Conservation (phyloP, 176 grass and related monocot species). For the Triticum aestivum region IWGSC_CS_RefSeq_v2.1 NC_057807.1:657817992-657818491, state of each 20-base stretch:
- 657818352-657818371: slow-evolving; percentile 13
- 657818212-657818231: background rate
- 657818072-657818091: background rate
- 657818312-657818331: slow-evolving; percentile 4
- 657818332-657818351: background rate
- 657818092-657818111: background rate
- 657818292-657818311: background rate
- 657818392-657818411: background rate
- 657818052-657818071: background rate
- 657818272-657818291: slow-evolving; percentile 29
- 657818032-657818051: background rate
- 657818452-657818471: background rate
- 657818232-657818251: background rate
- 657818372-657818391: slow-evolving; percentile 22
- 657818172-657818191: background rate
- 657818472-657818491: slow-evolving; percentile 29
- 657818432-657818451: background rate
- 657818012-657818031: no score
- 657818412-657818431: background rate
- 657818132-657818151: background rate
- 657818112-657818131: background rate
- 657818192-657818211: slow-evolving; percentile 21
- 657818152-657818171: background rate
- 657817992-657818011: background rate
- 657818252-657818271: slow-evolving; percentile 31